These are phyloP conservation scores for Bacidia rubella DNA, from an alignment of 495 filamentous ascomycete species.

Conservation along the genomic window DNA sequence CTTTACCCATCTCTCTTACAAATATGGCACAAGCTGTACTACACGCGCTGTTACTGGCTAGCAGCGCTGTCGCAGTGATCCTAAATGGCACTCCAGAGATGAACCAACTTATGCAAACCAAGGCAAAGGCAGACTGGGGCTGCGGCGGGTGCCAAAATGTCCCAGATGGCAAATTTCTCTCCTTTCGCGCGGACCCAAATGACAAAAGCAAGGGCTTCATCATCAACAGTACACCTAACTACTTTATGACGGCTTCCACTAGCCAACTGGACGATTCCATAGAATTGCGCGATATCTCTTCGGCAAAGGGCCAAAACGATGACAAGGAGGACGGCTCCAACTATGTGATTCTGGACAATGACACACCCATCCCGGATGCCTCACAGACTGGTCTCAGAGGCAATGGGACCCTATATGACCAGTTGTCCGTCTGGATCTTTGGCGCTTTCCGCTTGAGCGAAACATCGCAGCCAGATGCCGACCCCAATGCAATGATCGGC, in stretches of 20 bases:
- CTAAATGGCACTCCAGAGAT: not conserved
- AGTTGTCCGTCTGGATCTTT: slow-evolving; percentile 1
- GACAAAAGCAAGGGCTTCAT: slow-evolving; percentile 2
- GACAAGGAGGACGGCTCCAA: not conserved
- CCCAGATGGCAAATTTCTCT: not conserved
- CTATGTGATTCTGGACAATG: not conserved
- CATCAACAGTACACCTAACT: slow-evolving; percentile 1
- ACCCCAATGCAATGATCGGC: slow-evolving; percentile 1
- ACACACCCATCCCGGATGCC: not conserved
- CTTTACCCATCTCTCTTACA: not conserved
- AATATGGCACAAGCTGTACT: not conserved
- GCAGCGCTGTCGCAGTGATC: not conserved
- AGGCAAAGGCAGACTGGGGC: not conserved
- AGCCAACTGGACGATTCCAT: not conserved
- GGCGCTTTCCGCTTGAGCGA: not conserved
- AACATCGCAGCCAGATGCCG: not conserved
- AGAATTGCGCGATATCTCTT: not conserved
- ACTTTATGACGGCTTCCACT: not conserved
- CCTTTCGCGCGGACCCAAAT: not conserved
- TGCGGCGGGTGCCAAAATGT: slow-evolving; percentile 1
- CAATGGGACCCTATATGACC: not conserved
- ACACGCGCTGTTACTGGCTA: not conserved
- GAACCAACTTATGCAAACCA: not conserved
- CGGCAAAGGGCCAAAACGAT: not conserved
- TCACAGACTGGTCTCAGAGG: not conserved